phyloP scores from a whole-genome alignment of 306 rosid species.

The Vigna trinervia region DNA sequence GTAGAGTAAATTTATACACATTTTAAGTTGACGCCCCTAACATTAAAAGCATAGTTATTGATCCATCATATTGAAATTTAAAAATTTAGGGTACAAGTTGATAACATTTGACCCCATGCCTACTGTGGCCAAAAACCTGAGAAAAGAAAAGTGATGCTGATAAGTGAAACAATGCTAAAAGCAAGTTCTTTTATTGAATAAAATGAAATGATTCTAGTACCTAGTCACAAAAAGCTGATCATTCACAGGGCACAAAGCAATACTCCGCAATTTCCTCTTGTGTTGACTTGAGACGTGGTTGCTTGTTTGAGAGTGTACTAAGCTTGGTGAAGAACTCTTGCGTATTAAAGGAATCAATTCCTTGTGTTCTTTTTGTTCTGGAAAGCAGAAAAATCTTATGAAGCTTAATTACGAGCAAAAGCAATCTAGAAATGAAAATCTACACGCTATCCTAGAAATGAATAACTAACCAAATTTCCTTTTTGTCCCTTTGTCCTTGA shows the following conservation, averaged over 20 bases:
- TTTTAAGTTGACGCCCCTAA: conserved; percentile 32
- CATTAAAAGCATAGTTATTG: not conserved
- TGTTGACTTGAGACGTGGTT: conserved; percentile 85
- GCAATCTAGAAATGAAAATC: conserved; percentile 15
- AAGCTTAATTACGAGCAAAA: conserved; percentile 38
- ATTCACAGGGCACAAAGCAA: conserved; percentile 78
- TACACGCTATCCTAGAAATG: conserved; percentile 16
- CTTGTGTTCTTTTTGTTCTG: conserved; percentile 85
- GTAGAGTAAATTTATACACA: not conserved
- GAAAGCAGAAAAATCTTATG: conserved; percentile 36
- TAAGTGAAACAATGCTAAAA: conserved; percentile 25
- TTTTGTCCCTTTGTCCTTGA: conserved; percentile 70
- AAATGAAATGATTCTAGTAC: conserved; percentile 52
- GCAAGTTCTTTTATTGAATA: not conserved
- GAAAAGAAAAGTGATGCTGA: conserved; percentile 24
- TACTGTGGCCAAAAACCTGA: conserved; percentile 23
- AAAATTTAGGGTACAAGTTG: not conserved
- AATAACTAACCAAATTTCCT: conserved; percentile 73
- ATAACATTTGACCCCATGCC: conserved; percentile 20
- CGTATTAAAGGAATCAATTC: conserved; percentile 77
- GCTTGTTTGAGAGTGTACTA: conserved; percentile 62
- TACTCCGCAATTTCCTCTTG: conserved; percentile 88
- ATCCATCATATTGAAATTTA: conserved; percentile 32
- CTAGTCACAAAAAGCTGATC: conserved; percentile 90
- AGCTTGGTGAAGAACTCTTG: conserved; percentile 55